A percentile compares a stretch with the other conserved stretches of the same genome.
These are phyloP conservation scores for Lophium mytilinum DNA, from an alignment of 495 filamentous ascomycete species.

Conservation along the genomic window DNA sequence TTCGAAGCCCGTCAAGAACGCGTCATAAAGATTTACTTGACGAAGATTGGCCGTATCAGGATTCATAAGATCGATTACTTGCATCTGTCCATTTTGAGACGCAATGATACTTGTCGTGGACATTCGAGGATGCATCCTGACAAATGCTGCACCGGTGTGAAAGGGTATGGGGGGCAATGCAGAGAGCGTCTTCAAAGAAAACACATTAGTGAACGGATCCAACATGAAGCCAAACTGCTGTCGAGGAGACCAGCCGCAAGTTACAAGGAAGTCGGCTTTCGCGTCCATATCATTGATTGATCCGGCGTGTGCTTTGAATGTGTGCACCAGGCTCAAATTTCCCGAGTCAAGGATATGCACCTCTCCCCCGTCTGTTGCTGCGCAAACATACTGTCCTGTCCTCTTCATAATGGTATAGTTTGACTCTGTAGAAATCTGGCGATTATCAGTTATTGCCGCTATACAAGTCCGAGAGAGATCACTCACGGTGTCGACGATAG, in stretches of 20 bases:
- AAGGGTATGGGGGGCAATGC: conserved; percentile 87
- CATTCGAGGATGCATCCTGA: conserved; percentile 90
- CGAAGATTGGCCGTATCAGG: conserved; percentile 81
- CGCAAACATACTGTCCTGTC: conserved; percentile 74
- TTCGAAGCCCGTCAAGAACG: conserved; percentile 67
- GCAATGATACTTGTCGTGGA: conserved; percentile 86
- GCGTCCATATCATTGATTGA: conserved; percentile 93
- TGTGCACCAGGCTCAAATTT: conserved; percentile 67
- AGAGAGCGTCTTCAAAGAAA: conserved; percentile 77
- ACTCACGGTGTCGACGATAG: conserved; percentile 59
- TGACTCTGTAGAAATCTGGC: conserved; percentile 52
- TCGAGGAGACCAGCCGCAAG: conserved; percentile 84
- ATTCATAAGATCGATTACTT: conserved; percentile 93
- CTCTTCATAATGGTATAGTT: conserved; percentile 87
- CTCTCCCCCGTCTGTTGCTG: conserved; percentile 73
- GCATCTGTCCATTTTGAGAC: conserved; percentile 82
- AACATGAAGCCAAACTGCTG: conserved; percentile 57
- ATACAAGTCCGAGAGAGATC: neutral
- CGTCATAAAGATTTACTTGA: conserved; percentile 64
- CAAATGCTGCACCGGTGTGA: conserved; percentile 81
- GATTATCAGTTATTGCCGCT: neutral
- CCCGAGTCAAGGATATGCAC: conserved; percentile 77
- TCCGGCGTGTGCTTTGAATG: conserved; percentile 79
- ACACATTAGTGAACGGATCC: conserved; percentile 88
- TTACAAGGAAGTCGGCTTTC: conserved; percentile 81